phyloP scores from a whole-genome alignment of 257 asterid genomes.

The Agastache rugosa region DNA sequence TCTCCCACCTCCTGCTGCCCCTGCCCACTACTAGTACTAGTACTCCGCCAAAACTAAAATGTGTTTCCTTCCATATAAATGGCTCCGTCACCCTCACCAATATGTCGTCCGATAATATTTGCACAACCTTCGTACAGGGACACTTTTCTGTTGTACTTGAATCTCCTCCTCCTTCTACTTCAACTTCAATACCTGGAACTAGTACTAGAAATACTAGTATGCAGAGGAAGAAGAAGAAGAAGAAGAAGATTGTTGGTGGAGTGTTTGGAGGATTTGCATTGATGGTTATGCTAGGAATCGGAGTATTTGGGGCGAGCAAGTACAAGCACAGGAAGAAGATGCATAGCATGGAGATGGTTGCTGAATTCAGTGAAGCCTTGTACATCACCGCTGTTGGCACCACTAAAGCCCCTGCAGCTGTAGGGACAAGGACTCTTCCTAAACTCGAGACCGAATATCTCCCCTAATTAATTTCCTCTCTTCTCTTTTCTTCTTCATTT shows the following conservation, averaged over 20 bases:
- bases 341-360: conserved; percentile 77
- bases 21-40: conserved; percentile 6
- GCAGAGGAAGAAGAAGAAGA: background rate
- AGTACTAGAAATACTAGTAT: too few relatives aligned
- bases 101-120: conserved; percentile 46
- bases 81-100: conserved; percentile 57
- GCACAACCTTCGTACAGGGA: conserved; percentile 66
- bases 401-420: conserved; percentile 52
- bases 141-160: conserved; percentile 72
- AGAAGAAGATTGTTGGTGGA: conserved; percentile 46
- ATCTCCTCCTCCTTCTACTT: background rate
- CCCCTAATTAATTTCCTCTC: conserved; percentile 30
- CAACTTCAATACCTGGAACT: background rate
- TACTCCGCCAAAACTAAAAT: conserved; percentile 35
- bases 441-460: conserved; percentile 46
- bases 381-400: conserved; percentile 43
- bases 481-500: too few relatives aligned
- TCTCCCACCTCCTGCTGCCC: conserved; percentile 41
- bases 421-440: conserved; percentile 50
- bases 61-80: conserved; percentile 54
- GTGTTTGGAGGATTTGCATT: conserved; percentile 57
- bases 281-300: conserved; percentile 50
- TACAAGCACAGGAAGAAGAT: conserved; percentile 54
- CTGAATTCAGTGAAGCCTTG: conserved; percentile 58
- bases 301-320: conserved; percentile 47